A percentile compares a stretch with the other conserved stretches of the same genome.
Evolutionary conservation across 805 yeast species (phyloP).

Genomic region (Candida boidinii): DNA sequence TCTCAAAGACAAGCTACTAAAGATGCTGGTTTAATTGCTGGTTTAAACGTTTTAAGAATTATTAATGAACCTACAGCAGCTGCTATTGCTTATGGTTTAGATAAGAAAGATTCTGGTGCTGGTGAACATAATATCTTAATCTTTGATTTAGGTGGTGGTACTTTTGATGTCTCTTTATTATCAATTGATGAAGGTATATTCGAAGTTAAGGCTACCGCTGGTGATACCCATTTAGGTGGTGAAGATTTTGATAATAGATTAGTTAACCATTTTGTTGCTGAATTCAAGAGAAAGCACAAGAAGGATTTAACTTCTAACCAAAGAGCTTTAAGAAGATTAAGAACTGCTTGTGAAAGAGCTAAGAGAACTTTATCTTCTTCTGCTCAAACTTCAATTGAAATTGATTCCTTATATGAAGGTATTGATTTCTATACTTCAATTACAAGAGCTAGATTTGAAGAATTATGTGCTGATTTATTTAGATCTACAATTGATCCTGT

Average conservation of each 20-base stretch:
- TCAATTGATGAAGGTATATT: conserved; percentile 77
- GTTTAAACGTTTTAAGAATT: conserved; percentile 65
- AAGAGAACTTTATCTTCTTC: conserved; percentile 97
- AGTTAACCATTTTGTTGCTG: conserved; percentile 86
- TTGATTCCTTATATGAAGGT: conserved; percentile 93
- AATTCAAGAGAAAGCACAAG: conserved; percentile 97
- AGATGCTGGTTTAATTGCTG: conserved; percentile 68
- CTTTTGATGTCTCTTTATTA: conserved; percentile 71
- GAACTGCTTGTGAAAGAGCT: conserved; percentile 99
- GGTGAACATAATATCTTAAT: conserved; percentile 47
- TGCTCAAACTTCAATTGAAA: conserved; percentile 91
- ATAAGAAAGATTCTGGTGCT: conserved; percentile 31
- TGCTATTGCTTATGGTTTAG: conserved; percentile 73
- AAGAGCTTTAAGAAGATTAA: conserved; percentile 96
- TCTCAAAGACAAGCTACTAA: conserved; percentile 81
- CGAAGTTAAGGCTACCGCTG: conserved; percentile 77
- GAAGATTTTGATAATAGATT: conserved; percentile 74
- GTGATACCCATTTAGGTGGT: conserved; percentile 81
- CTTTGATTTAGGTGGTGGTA: conserved; percentile 81
- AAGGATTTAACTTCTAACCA: conserved; percentile 88
- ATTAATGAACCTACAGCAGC: conserved; percentile 85
- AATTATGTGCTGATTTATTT: conserved; percentile 87
- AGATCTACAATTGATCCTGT: conserved; percentile 93
- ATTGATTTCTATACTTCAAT: conserved; percentile 92
- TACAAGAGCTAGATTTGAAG: conserved; percentile 97